Conservation (phyloP, 2,329 filamentous ascomycete species). For the Furcasterigmium sp. region DNA sequence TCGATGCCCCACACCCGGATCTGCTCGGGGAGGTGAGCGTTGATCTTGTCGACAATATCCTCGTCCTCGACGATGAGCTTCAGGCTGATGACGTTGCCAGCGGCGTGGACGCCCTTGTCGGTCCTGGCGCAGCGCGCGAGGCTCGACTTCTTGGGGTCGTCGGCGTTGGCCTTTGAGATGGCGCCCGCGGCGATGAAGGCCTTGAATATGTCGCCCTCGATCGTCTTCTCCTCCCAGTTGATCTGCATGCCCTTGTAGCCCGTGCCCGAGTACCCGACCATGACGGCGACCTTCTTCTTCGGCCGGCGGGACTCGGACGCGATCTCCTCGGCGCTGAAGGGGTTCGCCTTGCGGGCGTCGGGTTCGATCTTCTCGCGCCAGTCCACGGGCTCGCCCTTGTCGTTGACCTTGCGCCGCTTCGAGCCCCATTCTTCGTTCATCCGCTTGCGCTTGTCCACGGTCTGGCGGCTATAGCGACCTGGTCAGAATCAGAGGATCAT, state of each 20-base stretch:
- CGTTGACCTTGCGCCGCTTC: conserved; percentile 35
- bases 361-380: not conserved
- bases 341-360: conserved; percentile 30
- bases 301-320: conserved; percentile 80
- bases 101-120: conserved; percentile 95
- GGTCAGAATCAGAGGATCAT: conserved; percentile 20
- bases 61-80: conserved; percentile 94
- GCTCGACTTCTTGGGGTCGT: conserved; percentile 94
- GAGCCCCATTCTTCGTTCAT: conserved; percentile 33
- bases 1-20: conserved; percentile 95
- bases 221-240: conserved; percentile 76
- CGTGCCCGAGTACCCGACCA: conserved; percentile 93
- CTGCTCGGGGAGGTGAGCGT: conserved; percentile 75
- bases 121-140: conserved; percentile 91
- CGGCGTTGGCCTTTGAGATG: conserved; percentile 93
- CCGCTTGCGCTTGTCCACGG: conserved; percentile 31
- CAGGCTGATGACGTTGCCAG: conserved; percentile 89
- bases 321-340: conserved; percentile 72
- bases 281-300: conserved; percentile 92
- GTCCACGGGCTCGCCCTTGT: conserved; percentile 25
- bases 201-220: conserved; percentile 90
- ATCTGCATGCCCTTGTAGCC: conserved; percentile 98
- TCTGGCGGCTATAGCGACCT: conserved; percentile 27
- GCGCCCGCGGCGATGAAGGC: conserved; percentile 88
- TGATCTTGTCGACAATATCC: conserved; percentile 87